A percentile compares a stretch with the other conserved stretches of the same genome.
Evolutionary conservation across 352 stramenopile species (phyloP).

Genomic region (Halophytophthora batemanensis): DNA sequence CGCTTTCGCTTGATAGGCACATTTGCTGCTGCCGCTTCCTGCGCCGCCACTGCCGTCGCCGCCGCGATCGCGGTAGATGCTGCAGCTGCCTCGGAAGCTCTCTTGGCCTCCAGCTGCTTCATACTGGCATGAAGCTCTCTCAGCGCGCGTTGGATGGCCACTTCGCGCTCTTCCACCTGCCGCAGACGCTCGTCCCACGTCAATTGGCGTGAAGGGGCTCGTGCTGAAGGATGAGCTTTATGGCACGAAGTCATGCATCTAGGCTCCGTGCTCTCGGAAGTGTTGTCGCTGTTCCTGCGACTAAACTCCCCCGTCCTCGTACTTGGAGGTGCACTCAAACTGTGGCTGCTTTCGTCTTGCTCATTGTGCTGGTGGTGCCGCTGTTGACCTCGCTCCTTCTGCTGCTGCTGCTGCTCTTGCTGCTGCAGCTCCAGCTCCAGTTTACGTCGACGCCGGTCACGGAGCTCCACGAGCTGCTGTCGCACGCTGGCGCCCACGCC

Average conservation of each 20-base stretch:
- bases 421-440: neutral
- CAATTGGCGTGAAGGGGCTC: neutral
- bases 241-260: too few relatives aligned
- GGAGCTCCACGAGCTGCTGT: conserved; percentile 21
- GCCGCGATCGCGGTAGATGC: too few relatives aligned
- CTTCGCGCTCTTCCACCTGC: conserved; percentile 21
- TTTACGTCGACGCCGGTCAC: conserved; percentile 10
- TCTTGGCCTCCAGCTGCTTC: conserved; percentile 3
- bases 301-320: too few relatives aligned
- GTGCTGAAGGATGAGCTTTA: neutral
- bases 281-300: too few relatives aligned
- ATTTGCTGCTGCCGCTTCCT: neutral
- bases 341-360: neutral
- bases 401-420: too few relatives aligned
- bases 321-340: neutral
- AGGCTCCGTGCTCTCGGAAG: too few relatives aligned
- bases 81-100: neutral
- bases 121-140: conserved; percentile 18
- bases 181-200: conserved; percentile 14
- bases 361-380: neutral
- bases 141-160: conserved; percentile 14
- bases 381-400: neutral
- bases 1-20: neutral
- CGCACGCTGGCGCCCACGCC: conserved; percentile 20
- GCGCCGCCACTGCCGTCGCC: neutral